Conservation (phyloP, 805 yeast genomes). For the Starmerella asiatica region DNA sequence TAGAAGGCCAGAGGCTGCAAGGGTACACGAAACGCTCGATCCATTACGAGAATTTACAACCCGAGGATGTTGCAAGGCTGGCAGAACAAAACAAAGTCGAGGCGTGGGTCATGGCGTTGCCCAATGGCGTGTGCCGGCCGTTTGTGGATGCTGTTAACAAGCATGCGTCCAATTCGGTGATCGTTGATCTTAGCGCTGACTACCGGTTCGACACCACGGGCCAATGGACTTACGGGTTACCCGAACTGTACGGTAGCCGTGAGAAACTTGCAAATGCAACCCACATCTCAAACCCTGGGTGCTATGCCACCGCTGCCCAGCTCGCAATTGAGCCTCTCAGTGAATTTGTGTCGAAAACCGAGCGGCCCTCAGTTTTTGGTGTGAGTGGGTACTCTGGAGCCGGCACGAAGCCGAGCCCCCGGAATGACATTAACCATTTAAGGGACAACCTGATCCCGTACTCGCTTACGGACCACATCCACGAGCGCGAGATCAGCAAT, state of each 20-base stretch:
- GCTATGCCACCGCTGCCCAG: conserved; percentile 98
- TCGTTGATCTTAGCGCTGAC: conserved; percentile 89
- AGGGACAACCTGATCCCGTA: conserved; percentile 83
- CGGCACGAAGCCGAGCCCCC: conserved; percentile 96
- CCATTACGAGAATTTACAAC: conserved; percentile 69
- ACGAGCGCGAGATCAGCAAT: conserved; percentile 80
- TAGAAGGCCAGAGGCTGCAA: conserved; percentile 69
- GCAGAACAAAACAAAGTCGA: conserved; percentile 73
- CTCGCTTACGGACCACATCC: conserved; percentile 91
- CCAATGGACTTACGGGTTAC: conserved; percentile 89
- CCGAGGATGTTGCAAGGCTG: conserved; percentile 68
- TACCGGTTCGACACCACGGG: conserved; percentile 82
- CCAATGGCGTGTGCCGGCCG: conserved; percentile 84
- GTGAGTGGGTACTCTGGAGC: conserved; percentile 99
- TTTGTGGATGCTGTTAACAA: conserved; percentile 33
- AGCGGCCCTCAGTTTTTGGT: conserved; percentile 80
- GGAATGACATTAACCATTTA: conserved; percentile 68
- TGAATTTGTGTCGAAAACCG: conserved; percentile 38
- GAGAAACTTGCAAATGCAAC: conserved; percentile 50
- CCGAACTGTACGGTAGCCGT: conserved; percentile 66
- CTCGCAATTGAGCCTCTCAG: conserved; percentile 72
- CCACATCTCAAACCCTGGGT: conserved; percentile 92
- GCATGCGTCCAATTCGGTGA: conserved; percentile 51
- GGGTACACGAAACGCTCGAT: conserved; percentile 78
- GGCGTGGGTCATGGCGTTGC: conserved; percentile 98